A percentile compares a stretch with the other conserved stretches of the same genome.
phyloP scores from a whole-genome alignment of 2,329 filamentous ascomycete genomes.

The Pyricularia sp. region DNA sequence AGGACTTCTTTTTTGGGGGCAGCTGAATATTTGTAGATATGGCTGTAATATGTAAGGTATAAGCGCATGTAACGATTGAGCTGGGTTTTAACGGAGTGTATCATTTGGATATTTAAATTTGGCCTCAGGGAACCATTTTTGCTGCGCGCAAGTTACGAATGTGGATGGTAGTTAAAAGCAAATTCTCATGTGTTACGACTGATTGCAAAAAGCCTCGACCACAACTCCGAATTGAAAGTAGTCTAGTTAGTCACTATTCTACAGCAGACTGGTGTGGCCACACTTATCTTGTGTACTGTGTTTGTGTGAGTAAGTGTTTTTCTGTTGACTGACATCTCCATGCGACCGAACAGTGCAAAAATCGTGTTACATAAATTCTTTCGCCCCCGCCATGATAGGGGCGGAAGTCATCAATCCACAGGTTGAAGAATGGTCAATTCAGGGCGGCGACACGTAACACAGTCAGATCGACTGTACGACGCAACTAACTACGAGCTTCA shows the following conservation, averaged over 20 bases:
- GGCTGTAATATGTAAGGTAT: not conserved
- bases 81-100: not conserved
- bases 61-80: not conserved
- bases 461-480: not conserved
- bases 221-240: not conserved
- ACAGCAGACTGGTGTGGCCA: not conserved
- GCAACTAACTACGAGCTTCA: not conserved
- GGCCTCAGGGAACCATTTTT: not conserved
- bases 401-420: not conserved
- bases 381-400: not conserved
- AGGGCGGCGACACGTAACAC: not conserved
- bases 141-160: not conserved
- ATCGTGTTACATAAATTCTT: not conserved
- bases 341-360: not conserved
- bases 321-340: not conserved
- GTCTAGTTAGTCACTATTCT: not conserved
- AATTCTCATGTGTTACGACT: not conserved
- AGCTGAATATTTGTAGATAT: not conserved
- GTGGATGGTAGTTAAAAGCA: not conserved
- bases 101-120: not conserved
- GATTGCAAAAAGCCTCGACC: not conserved
- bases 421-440: not conserved
- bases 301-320: not conserved
- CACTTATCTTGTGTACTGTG: not conserved
- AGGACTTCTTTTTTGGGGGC: not conserved